Percentiles rank a stretch among this genome's conserved stretches.
Conservation (phyloP, 257 asterid genomes). For the Phtheirospermum japonicum region DNA sequence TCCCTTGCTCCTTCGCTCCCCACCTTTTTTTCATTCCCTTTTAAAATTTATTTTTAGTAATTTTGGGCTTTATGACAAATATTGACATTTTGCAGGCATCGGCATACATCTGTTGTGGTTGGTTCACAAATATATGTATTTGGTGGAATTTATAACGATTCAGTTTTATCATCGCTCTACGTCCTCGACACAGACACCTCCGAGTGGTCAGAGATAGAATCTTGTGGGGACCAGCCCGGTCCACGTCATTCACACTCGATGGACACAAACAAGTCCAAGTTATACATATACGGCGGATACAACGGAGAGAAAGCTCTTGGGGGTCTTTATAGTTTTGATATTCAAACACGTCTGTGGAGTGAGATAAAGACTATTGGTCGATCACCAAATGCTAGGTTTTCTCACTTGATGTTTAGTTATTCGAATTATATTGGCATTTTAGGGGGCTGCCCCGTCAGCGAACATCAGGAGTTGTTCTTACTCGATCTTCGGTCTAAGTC, state of each 20-base stretch:
- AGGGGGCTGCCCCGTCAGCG: constrained; percentile 91
- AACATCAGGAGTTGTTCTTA: constrained; percentile 54
- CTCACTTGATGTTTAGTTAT: constrained; percentile 78
- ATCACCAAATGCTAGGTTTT: constrained; percentile 73
- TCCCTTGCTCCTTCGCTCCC: neutral
- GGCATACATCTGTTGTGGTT: constrained; percentile 79
- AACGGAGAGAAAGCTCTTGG: constrained; percentile 79
- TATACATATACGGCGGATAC: constrained; percentile 85
- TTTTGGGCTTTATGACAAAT: constrained; percentile 22
- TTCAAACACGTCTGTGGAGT: constrained; percentile 56
- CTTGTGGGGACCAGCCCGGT: constrained; percentile 64
- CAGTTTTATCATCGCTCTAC: constrained; percentile 53
- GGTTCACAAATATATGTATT: constrained; percentile 73
- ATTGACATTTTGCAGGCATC: constrained; percentile 61
- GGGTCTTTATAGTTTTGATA: constrained; percentile 62
- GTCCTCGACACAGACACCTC: constrained; percentile 58
- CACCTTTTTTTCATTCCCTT: neutral
- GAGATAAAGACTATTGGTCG: constrained; percentile 50
- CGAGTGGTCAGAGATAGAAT: constrained; percentile 62
- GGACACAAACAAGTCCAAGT: constrained; percentile 47
- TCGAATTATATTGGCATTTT: constrained; percentile 64
- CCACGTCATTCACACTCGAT: constrained; percentile 95
- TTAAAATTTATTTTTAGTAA: neutral
- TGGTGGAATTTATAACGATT: constrained; percentile 71
- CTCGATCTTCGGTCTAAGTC: constrained; percentile 52